Conservation (phyloP, 352 stramenopile genomes). For the Elongisporangium senticosum region DNA sequence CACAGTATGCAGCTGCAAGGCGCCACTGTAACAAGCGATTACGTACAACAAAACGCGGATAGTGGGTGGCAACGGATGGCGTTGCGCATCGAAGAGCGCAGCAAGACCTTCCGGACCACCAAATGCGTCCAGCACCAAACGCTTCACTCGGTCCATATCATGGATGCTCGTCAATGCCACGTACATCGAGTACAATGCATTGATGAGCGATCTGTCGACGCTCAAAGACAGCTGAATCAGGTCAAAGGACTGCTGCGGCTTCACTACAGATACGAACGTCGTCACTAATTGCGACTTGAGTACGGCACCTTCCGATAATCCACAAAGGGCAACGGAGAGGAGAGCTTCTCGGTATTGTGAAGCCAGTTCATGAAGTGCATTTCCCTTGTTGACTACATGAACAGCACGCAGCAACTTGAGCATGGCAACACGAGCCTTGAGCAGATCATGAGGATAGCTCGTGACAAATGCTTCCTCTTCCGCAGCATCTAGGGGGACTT, state of each 20-base stretch:
- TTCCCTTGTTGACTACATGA: slow-evolving; percentile 22
- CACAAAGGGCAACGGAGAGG: slow-evolving; percentile 43
- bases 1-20: slow-evolving; percentile 30
- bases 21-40: slow-evolving; percentile 40
- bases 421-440: slow-evolving; percentile 31
- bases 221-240: slow-evolving; percentile 46
- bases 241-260: slow-evolving; percentile 37
- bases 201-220: slow-evolving; percentile 40
- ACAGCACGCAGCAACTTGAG: slow-evolving; percentile 44
- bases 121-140: slow-evolving; percentile 56
- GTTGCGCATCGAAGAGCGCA: slow-evolving; percentile 54
- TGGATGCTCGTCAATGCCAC: slow-evolving; percentile 33
- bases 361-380: slow-evolving; percentile 46
- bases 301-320: slow-evolving; percentile 42
- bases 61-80: slow-evolving; percentile 37
- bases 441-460: slow-evolving; percentile 33
- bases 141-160: slow-evolving; percentile 36
- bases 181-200: slow-evolving; percentile 29
- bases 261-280: slow-evolving; percentile 42
- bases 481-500: slow-evolving; percentile 15
- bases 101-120: slow-evolving; percentile 50
- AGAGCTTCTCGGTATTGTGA: slow-evolving; percentile 58
- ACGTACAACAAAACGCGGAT: slow-evolving; percentile 62
- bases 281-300: slow-evolving; percentile 50
- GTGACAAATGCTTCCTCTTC: slow-evolving; percentile 40